These are phyloP conservation scores for Fusarium papillatum DNA, from an alignment of 2,329 filamentous ascomycete genomes.

Conservation along the genomic window DNA sequence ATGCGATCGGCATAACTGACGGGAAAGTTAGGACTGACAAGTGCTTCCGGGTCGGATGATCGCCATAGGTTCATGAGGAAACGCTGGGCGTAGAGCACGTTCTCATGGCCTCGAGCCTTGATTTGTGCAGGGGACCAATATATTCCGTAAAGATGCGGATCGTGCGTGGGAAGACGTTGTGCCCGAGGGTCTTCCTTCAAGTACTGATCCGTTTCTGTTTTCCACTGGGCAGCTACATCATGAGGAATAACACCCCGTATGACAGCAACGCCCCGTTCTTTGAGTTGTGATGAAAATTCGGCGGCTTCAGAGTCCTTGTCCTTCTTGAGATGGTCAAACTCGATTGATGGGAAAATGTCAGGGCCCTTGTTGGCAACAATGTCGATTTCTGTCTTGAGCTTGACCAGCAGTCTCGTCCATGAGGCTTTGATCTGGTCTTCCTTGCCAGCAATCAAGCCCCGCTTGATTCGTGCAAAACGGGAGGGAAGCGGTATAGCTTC, in stretches of 20 bases:
- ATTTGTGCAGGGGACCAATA: slow-evolving; percentile 58
- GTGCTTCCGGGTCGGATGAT: slow-evolving; percentile 54
- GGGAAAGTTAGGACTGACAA: slow-evolving; percentile 60
- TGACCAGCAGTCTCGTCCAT: slow-evolving; percentile 55
- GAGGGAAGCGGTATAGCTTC: slow-evolving; percentile 52
- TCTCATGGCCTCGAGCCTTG: slow-evolving; percentile 54
- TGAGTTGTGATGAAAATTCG: slow-evolving; percentile 45
- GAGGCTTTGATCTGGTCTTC: slow-evolving; percentile 52
- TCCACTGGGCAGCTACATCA: slow-evolving; percentile 56
- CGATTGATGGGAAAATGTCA: slow-evolving; percentile 57
- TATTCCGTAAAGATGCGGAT: slow-evolving; percentile 52
- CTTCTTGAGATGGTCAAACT: slow-evolving; percentile 54
- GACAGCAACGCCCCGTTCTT: slow-evolving; percentile 48
- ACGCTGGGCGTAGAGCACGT: slow-evolving; percentile 56
- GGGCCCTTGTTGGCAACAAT: slow-evolving; percentile 46
- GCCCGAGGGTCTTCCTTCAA: slow-evolving; percentile 61
- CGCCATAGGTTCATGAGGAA: slow-evolving; percentile 59
- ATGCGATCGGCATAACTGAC: slow-evolving; percentile 73
- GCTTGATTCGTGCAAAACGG: slow-evolving; percentile 58
- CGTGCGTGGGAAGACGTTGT: slow-evolving; percentile 48
- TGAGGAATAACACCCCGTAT: slow-evolving; percentile 49
- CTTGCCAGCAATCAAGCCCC: slow-evolving; percentile 52
- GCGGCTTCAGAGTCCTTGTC: slow-evolving; percentile 38
- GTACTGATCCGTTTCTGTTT: slow-evolving; percentile 65
- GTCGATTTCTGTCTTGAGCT: slow-evolving; percentile 54